Evolutionary conservation across 805 yeast species (phyloP), one percentile per base, ranked within the genome.

Genomic region (Kodamaea jinghongensis): DNA sequence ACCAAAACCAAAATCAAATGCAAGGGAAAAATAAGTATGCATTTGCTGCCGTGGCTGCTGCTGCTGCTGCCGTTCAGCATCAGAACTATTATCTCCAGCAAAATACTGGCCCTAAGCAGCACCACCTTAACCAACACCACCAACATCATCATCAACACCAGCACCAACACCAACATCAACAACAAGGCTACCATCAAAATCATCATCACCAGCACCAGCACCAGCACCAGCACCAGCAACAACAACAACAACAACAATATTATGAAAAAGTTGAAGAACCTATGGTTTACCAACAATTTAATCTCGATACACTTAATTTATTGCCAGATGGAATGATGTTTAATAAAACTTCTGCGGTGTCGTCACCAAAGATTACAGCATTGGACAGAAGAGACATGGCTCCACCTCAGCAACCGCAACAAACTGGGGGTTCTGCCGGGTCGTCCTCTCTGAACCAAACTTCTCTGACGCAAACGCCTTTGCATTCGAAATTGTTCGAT

Each of bases 11-110:
- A 14, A 38, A 36, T 31, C 56, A 49, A 38, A n/a, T n/a, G n/a
- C n/a, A 20, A 20, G 56, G 28, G 31, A 39, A 50, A 30, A 49
- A 51, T 39, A 55, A 56, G 41, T 56, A 56, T 37, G 52, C 61
- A 1, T 46, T 52, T 34, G 58, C 63, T 12, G 56, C 65, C 4
- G 58, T 55, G 4, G 61, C 62, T 3, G 63, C 60, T 2, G 57
- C 65, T n/a, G 65, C 65, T 11, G 62, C 60, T 11, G 61, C 54
- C 14, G 60, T 54, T 31, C 62, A 58, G 30, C 63, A 53, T 35
- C 56, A 48, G 25, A 52, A 47, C 28, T 34, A 41, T 14, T 40
- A 38, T 14, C 44, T 42, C 9, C 42, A 41, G 17, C 37, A 34
- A 26, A 34, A 34, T 10, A 28, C 30, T 17, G n/a, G 11, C 12